Conservation (phyloP, 805 yeast species). For the Nakazawaea holstii region DNA sequence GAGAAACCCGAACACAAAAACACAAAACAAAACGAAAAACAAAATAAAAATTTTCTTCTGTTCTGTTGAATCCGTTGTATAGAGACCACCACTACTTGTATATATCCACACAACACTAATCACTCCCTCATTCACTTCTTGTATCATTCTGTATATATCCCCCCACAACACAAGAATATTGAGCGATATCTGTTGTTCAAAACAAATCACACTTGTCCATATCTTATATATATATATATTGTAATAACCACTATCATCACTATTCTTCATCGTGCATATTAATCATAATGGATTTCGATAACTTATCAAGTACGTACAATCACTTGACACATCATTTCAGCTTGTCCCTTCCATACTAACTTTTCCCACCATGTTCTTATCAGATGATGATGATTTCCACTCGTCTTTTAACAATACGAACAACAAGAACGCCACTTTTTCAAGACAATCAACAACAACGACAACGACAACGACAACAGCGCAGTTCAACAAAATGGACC, state of each 20-base stretch:
- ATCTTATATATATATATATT: too few species aligned
- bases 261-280: not conserved
- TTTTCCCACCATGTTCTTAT: not conserved
- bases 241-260: too few species aligned
- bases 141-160: too few species aligned
- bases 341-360: conserved; percentile 1
- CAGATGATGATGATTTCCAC: conserved; percentile 8
- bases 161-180: too few species aligned
- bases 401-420: conserved; percentile 5
- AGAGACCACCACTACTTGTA: not conserved
- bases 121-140: not conserved
- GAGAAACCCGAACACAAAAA: not conserved
- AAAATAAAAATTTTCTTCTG: too few species aligned
- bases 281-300: conserved; percentile 9
- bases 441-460: not conserved
- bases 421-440: not conserved
- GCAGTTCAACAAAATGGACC: conserved; percentile 2
- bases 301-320: conserved; percentile 10
- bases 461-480: too few species aligned
- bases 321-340: too few species aligned
- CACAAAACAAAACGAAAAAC: not conserved
- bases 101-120: not conserved
- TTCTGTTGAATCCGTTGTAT: too few species aligned
- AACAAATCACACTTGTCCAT: not conserved
- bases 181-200: too few species aligned